Conservation (phyloP, 1,284 basidiomycete species). For the Ustilago xerochloae region DNA sequence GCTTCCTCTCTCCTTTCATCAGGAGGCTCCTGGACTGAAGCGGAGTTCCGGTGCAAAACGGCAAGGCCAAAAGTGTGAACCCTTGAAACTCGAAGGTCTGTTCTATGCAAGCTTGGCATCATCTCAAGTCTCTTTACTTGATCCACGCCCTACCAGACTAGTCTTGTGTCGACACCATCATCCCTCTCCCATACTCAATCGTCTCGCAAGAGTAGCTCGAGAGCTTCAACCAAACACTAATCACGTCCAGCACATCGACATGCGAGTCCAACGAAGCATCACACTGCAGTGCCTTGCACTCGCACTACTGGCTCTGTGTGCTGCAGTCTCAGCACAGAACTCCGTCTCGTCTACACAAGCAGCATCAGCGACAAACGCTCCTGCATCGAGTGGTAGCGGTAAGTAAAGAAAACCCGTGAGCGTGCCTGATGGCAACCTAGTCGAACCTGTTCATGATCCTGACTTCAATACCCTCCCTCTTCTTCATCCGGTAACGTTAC, state of each 20-base stretch:
- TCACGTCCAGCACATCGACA: background rate
- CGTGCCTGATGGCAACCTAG: background rate
- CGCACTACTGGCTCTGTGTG: conserved; percentile 26
- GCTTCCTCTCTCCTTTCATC: conserved; percentile 6
- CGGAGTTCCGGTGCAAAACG: conserved; percentile 40
- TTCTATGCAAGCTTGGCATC: background rate
- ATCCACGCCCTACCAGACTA: background rate
- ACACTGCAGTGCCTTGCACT: conserved; percentile 31
- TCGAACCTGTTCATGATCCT: background rate
- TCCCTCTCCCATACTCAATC: background rate
- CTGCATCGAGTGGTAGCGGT: conserved; percentile 28
- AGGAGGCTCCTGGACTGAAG: background rate
- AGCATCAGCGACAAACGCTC: conserved; percentile 1
- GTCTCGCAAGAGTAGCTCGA: too few species aligned
- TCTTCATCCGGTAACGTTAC: background rate
- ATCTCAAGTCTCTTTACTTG: background rate
- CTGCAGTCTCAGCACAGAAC: conserved; percentile 36
- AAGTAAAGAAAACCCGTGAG: background rate
- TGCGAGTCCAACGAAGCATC: conserved; percentile 19
- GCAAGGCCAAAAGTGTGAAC: background rate
- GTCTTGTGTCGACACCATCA: background rate
- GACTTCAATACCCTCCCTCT: background rate
- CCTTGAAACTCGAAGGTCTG: background rate
- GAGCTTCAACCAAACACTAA: background rate
- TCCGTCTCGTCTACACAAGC: conserved; percentile 30